These are phyloP conservation scores for Sporothrix variecibatus DNA, from an alignment of 2,329 filamentous ascomycete species.

Conservation along the genomic window DNA sequence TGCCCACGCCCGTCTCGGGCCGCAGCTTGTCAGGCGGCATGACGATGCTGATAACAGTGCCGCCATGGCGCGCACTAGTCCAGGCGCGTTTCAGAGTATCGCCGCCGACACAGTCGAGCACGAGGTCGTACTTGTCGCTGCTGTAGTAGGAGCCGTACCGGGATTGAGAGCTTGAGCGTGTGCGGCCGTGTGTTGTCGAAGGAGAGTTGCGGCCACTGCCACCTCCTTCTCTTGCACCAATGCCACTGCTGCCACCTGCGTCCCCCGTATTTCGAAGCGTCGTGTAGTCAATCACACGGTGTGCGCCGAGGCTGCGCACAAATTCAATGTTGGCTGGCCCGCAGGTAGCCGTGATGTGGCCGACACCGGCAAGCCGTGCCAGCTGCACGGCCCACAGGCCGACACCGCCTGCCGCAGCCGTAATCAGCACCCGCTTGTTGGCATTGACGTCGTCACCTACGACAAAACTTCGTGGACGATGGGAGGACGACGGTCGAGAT, in stretches of 20 bases:
- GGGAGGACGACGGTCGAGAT: background rate
- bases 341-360: conserved; percentile 31
- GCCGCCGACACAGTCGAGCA: conserved; percentile 33
- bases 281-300: conserved; percentile 31
- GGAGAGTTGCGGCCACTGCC: conserved; percentile 5
- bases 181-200: conserved; percentile 5
- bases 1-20: conserved; percentile 29
- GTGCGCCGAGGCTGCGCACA: conserved; percentile 30
- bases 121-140: conserved; percentile 29
- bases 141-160: conserved; percentile 16
- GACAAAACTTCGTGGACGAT: background rate
- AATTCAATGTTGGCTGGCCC: conserved; percentile 28
- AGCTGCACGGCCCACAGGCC: conserved; percentile 35
- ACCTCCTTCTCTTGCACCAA: background rate
- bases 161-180: conserved; percentile 9
- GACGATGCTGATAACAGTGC: conserved; percentile 31
- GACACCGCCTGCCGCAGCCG: conserved; percentile 32
- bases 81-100: conserved; percentile 28
- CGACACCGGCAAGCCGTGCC: conserved; percentile 32
- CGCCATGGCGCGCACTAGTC: conserved; percentile 27
- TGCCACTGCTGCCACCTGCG: background rate
- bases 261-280: background rate
- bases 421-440: conserved; percentile 33
- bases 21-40: conserved; percentile 23
- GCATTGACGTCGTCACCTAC: conserved; percentile 23